Evolutionary conservation across 257 asterid genomes (phyloP), one percentile per base, ranked within the genome.

Genomic region (Penstemon newberryi): DNA sequence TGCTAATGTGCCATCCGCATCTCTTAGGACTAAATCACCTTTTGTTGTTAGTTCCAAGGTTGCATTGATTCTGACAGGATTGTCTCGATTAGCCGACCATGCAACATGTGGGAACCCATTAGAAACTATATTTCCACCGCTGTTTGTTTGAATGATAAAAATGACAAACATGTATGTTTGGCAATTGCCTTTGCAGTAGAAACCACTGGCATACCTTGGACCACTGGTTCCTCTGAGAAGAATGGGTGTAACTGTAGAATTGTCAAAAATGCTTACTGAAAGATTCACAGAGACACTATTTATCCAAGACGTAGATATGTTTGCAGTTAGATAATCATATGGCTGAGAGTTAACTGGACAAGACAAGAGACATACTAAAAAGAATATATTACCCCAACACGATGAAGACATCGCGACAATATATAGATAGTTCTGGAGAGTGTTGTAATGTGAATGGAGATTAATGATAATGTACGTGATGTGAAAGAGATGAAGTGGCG

Each of bases 161-260:
- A 15, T 19, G 7, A 78, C 87, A 44, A 85, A 80, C 37, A 82
- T 67, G 58, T 78, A 82, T 5, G 65, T 50, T 4, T 73, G 77
- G 18, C 90, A 78, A 5, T 9, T 39, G 0, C 83, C 82, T 40
- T 71, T 73, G 72, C 90, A 82, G 41, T 67, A 82, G 78, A 85
- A 78, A 3, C 87, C 86, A 56, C 84, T 78, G 33, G 84, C 85
- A 47, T 60, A 82, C 60, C 44, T 71, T 12, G 85, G 82, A n/a
- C 82, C 82, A 56, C 50, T 70, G 33, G 74, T 65, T 66, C 84
- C 87, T 74, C 81, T 56, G 0, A 82, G 75, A 4, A 85, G 83
- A 4, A 82, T 74, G 60, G 80, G 65, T 62, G 79, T 73, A 12
- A 82, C 75, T 33, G 33, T 57, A 38, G 89, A 74, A 15, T 58